Conservation (phyloP, 345 rosid genomes). For the Acer negundo region DNA sequence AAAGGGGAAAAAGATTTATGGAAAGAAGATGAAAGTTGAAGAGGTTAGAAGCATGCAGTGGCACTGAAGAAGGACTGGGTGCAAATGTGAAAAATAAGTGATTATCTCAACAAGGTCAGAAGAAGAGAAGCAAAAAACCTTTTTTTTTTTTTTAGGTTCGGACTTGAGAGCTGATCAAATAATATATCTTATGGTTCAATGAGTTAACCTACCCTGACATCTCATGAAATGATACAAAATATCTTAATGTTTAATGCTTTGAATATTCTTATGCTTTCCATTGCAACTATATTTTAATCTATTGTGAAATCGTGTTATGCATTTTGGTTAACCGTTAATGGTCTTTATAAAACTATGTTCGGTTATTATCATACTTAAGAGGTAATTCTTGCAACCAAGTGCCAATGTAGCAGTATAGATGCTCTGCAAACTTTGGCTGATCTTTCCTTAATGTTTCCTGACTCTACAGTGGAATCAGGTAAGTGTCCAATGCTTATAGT, state of each 20-base stretch:
- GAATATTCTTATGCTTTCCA: constrained; percentile 8
- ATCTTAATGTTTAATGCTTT: constrained; percentile 25
- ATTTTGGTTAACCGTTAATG: background rate
- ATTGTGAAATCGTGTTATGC: background rate
- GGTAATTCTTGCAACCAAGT: background rate
- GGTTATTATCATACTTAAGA: background rate
- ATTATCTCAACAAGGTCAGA: constrained; percentile 36
- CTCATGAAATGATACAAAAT: background rate
- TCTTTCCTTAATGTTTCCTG: constrained; percentile 61
- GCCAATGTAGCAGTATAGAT: constrained; percentile 18
- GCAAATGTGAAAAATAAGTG: constrained; percentile 43
- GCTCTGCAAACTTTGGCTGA: constrained; percentile 84
- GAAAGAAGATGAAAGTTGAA: constrained; percentile 58
- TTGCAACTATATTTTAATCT: background rate
- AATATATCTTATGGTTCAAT: background rate
- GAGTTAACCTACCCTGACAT: background rate
- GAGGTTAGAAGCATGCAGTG: constrained; percentile 78
- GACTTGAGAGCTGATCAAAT: constrained; percentile 9
- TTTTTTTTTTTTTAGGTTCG: constrained; percentile 65
- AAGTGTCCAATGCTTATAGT: constrained; percentile 19
- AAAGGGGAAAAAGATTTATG: constrained; percentile 58
- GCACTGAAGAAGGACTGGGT: constrained; percentile 71
- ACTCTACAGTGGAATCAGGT: constrained; percentile 72
- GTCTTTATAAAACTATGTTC: background rate
- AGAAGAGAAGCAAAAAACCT: constrained; percentile 60